A percentile compares a stretch with the other conserved stretches of the same genome.
Conservation (phyloP, 768 basidiomycete genomes). For the Rhodotorula toruloides region DNA sequence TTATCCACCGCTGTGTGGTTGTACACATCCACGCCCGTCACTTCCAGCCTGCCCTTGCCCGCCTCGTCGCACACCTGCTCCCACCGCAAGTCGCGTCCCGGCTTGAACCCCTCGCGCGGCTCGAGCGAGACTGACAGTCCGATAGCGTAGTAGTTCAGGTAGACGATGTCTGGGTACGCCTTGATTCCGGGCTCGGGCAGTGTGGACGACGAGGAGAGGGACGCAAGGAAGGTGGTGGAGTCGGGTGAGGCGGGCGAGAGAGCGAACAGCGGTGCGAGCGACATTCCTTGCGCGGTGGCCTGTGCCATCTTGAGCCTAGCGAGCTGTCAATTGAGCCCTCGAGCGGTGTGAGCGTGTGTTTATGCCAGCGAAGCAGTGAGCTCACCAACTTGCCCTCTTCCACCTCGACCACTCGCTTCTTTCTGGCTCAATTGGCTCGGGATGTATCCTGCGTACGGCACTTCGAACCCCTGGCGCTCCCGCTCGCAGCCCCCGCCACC, state of each 20-base stretch:
- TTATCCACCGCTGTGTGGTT: constrained; percentile 49
- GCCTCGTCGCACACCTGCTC: constrained; percentile 43
- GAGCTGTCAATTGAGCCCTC: too few relatives aligned
- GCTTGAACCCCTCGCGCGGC: constrained; percentile 51
- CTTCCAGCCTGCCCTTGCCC: constrained; percentile 50
- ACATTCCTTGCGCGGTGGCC: too few relatives aligned
- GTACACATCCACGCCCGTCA: constrained; percentile 79
- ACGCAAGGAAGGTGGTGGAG: constrained; percentile 4
- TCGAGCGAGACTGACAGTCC: constrained; percentile 76
- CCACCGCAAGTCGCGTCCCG: constrained; percentile 53
- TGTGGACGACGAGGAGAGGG: background rate
- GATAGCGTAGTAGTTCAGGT: constrained; percentile 73
- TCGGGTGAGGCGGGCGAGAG: background rate
- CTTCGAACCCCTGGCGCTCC: constrained; percentile 12
- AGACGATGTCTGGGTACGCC: constrained; percentile 62
- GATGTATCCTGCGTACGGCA: constrained; percentile 9
- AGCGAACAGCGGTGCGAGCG: background rate
- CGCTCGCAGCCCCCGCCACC: background rate
- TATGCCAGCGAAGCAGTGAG: too few relatives aligned
- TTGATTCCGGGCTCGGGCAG: constrained; percentile 52
- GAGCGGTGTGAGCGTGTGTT: too few relatives aligned
- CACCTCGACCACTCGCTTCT: too few relatives aligned
- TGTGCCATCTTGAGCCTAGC: too few relatives aligned
- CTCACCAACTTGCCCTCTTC: background rate
- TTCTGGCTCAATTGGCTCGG: too few relatives aligned